Evolutionary conservation across 768 basidiomycete species (phyloP).

Genomic region (Boletus sp.): DNA sequence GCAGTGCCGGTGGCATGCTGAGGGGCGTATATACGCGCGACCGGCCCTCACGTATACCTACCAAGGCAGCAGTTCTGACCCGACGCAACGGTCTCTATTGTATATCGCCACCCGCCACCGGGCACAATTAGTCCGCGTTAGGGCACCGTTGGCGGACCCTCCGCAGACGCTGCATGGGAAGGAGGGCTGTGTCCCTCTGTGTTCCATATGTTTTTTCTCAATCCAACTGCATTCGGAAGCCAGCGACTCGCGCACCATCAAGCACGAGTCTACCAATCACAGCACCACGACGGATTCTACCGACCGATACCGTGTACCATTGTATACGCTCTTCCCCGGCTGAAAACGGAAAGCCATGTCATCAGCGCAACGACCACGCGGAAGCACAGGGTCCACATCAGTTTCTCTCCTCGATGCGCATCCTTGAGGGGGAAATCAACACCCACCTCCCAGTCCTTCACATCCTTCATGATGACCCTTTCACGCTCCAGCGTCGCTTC

Average conservation of each 20-base stretch:
- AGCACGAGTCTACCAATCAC: constrained; percentile 32
- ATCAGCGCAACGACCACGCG: background rate
- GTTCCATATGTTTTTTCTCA: constrained; percentile 12
- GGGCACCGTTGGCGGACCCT: background rate
- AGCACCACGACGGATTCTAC: constrained; percentile 58
- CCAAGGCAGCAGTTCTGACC: constrained; percentile 8
- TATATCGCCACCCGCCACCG: constrained; percentile 35
- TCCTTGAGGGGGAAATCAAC: constrained; percentile 15
- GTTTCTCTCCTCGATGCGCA: constrained; percentile 19
- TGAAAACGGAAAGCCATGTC: constrained; percentile 32
- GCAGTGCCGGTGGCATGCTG: constrained; percentile 5
- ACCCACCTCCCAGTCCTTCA: constrained; percentile 91
- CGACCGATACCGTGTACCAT: constrained; percentile 67
- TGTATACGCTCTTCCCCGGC: constrained; percentile 85
- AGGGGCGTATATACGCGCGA: constrained; percentile 2
- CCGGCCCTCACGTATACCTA: constrained; percentile 19
- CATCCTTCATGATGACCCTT: constrained; percentile 91
- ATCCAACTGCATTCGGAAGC: constrained; percentile 7
- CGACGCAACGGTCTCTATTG: constrained; percentile 24
- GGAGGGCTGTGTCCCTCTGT: constrained; percentile 21
- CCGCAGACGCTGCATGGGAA: constrained; percentile 2
- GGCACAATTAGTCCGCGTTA: constrained; percentile 21
- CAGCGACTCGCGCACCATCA: constrained; percentile 4
- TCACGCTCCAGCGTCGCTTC: constrained; percentile 78
- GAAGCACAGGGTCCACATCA: constrained; percentile 3